These are phyloP conservation scores for Raffaelea ambrosiae DNA, from an alignment of 2,329 filamentous ascomycete genomes.

Conservation along the genomic window DNA sequence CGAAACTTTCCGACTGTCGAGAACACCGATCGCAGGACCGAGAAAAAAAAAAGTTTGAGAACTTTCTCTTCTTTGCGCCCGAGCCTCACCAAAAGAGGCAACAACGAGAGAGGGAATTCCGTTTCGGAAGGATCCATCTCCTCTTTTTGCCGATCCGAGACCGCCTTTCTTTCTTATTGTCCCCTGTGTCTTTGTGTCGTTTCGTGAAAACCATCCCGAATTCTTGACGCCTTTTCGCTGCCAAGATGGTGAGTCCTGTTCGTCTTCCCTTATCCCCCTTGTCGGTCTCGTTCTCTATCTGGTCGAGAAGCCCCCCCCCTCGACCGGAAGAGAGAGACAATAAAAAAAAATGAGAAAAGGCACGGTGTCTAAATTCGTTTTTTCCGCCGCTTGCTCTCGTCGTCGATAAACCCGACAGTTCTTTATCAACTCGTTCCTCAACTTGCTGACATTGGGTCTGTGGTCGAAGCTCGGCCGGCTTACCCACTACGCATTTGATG, in stretches of 20 bases:
- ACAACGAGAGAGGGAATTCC: too few species aligned
- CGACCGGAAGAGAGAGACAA: not conserved
- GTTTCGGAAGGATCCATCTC: too few species aligned
- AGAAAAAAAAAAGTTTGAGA: too few species aligned
- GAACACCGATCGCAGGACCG: too few species aligned
- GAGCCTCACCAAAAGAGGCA: too few species aligned
- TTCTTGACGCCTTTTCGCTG: not conserved
- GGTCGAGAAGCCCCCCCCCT: too few species aligned
- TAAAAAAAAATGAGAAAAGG: not conserved
- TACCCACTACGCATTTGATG: constrained; percentile 93
- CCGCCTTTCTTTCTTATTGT: too few species aligned
- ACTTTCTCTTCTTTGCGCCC: too few species aligned
- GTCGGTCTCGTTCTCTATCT: constrained; percentile 1
- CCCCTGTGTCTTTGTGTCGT: too few species aligned
- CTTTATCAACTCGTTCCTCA: constrained; percentile 37
- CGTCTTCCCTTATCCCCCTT: constrained; percentile 5
- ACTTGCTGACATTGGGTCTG: constrained; percentile 60
- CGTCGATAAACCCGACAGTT: not conserved
- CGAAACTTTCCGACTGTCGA: not conserved
- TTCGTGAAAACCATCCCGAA: too few species aligned
- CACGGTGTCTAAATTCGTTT: constrained; percentile 28
- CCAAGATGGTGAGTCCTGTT: constrained; percentile 4
- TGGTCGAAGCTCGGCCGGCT: constrained; percentile 81
- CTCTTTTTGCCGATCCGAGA: too few species aligned
- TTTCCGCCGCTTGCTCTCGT: constrained; percentile 26